phyloP scores from a whole-genome alignment of 257 asterid genomes.

The Solanum peruvianum region DNA sequence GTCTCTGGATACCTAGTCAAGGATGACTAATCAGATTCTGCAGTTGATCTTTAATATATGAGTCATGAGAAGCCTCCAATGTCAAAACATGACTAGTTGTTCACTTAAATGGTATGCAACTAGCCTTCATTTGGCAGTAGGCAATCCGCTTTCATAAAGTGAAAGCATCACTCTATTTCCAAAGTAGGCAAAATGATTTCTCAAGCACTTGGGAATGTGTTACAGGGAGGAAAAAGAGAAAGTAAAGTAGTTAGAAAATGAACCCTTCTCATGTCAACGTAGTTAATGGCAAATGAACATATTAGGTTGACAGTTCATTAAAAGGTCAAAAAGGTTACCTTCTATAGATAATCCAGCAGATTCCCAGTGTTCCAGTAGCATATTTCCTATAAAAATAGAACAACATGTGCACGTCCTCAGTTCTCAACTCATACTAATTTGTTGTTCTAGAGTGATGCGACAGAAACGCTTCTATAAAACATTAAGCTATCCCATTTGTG shows the following conservation, averaged over 20 bases:
- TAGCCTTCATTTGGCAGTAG: neutral
- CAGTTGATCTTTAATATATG: neutral
- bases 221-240: neutral
- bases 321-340: constrained; percentile 33
- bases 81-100: neutral
- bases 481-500: neutral
- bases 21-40: constrained; percentile 1
- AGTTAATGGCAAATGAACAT: neutral
- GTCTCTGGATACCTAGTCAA: constrained; percentile 60
- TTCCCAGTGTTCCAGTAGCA: constrained; percentile 75
- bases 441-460: neutral
- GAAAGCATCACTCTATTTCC: neutral
- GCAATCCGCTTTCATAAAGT: neutral
- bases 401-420: neutral
- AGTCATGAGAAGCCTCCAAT: neutral
- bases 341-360: constrained; percentile 56
- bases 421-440: neutral
- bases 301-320: neutral
- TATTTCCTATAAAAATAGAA: constrained; percentile 39
- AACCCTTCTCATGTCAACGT: neutral
- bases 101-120: neutral
- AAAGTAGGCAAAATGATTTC: neutral
- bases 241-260: neutral
- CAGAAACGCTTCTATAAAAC: neutral
- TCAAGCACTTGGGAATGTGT: neutral